Evolutionary conservation across 2,329 filamentous ascomycete species (phyloP).

Genomic region (Aspergillus sp.): DNA sequence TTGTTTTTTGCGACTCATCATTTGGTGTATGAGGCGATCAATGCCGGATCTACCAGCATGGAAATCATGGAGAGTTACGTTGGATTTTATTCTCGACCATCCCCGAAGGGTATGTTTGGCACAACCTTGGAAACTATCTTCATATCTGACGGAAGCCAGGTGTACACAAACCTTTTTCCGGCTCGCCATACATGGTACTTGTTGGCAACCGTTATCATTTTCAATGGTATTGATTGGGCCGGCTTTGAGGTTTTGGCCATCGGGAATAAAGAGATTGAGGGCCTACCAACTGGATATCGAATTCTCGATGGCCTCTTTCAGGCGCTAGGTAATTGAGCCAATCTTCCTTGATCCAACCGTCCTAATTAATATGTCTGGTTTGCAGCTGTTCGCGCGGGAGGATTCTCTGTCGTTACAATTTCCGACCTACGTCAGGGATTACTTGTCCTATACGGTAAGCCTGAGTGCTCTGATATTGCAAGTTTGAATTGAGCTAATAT

Average conservation of each 20-base stretch:
- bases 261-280: constrained; percentile 56
- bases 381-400: constrained; percentile 58
- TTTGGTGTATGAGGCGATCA: constrained; percentile 51
- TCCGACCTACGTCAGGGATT: constrained; percentile 49
- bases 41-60: constrained; percentile 27
- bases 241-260: constrained; percentile 67
- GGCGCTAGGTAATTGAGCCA: constrained; percentile 52
- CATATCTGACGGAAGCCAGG: constrained; percentile 19
- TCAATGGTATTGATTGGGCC: constrained; percentile 65
- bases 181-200: constrained; percentile 66
- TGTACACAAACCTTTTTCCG: constrained; percentile 57
- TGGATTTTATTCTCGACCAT: constrained; percentile 37
- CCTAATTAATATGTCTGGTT: neutral
- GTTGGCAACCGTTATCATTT: constrained; percentile 57
- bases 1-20: constrained; percentile 59
- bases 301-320: constrained; percentile 64
- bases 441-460: constrained; percentile 31
- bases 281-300: constrained; percentile 54
- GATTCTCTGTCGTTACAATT: constrained; percentile 66
- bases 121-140: neutral
- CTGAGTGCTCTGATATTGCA: neutral
- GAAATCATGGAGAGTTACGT: constrained; percentile 30
- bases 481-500: constrained; percentile 11
- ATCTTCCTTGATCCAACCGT: neutral
- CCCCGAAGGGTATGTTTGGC: constrained; percentile 28